Evolutionary conservation across 768 basidiomycete species (phyloP).

Genomic region (Suillus lakei): DNA sequence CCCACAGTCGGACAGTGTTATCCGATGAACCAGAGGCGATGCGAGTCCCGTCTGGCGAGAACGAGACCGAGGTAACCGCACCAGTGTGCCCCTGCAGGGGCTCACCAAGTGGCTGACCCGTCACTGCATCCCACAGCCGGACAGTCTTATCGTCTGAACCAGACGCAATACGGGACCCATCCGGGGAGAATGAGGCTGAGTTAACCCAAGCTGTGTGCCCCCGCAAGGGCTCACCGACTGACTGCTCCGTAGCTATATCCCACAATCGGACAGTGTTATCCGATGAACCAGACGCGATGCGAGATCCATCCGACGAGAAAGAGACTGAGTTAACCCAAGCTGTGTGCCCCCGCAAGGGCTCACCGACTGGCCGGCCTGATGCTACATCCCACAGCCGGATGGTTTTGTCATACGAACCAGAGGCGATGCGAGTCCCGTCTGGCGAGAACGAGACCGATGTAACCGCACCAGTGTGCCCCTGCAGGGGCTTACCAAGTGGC

Average conservation of each 20-base stretch:
- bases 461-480: not conserved
- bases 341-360: not conserved
- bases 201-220: too few species aligned
- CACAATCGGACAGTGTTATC: too few species aligned
- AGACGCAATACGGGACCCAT: too few species aligned
- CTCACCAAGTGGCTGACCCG: constrained; percentile 4
- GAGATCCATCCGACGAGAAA: too few species aligned
- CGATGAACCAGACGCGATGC: too few species aligned
- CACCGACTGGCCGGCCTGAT: not conserved
- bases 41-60: constrained; percentile 20
- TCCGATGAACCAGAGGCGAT: constrained; percentile 13
- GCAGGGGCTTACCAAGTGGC: not conserved
- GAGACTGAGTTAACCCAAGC: not conserved
- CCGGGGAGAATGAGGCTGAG: too few species aligned
- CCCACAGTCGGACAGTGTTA: constrained; percentile 3
- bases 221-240: too few species aligned
- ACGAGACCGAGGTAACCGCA: constrained; percentile 13
- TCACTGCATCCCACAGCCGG: constrained; percentile 15
- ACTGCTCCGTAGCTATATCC: too few species aligned
- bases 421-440: not conserved
- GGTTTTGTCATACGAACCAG: not conserved
- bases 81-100: constrained; percentile 13
- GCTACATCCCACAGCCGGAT: not conserved
- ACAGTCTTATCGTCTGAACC: constrained; percentile 1
- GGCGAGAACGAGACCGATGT: not conserved